Evolutionary conservation across 108 stramenopile genomes (phyloP).

Genomic region (Fistulifera solaris): DNA sequence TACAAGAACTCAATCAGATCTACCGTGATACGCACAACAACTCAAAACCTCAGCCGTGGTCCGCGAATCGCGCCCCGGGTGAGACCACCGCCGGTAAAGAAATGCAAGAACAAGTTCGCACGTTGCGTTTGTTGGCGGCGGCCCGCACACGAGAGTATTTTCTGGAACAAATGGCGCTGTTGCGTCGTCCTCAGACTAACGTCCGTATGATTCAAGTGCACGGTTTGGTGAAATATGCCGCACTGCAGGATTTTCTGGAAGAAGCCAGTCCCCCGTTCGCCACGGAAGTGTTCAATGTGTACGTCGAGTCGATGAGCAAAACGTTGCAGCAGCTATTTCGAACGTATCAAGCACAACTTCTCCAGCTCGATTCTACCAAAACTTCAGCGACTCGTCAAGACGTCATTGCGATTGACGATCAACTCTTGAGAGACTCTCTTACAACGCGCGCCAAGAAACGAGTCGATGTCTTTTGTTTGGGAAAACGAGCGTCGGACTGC

Average conservation of each 20-base stretch:
- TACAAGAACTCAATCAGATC: slow-evolving; percentile 84
- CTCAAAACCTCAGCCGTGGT: slow-evolving; percentile 31
- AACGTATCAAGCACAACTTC: slow-evolving; percentile 91
- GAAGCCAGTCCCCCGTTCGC: slow-evolving; percentile 84
- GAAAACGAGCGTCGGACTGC: slow-evolving; percentile 51
- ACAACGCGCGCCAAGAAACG: slow-evolving; percentile 89
- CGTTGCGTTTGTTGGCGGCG: slow-evolving; percentile 83
- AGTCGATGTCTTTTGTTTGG: slow-evolving; percentile 87
- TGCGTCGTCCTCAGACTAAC: slow-evolving; percentile 84
- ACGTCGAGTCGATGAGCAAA: slow-evolving; percentile 92
- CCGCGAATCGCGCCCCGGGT: slow-evolving; percentile 45
- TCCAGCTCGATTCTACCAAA: slow-evolving; percentile 74
- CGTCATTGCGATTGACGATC: slow-evolving; percentile 93
- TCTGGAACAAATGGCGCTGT: slow-evolving; percentile 59
- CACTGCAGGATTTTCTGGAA: slow-evolving; percentile 83
- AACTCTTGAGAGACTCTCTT: slow-evolving; percentile 75
- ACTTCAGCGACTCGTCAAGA: slow-evolving; percentile 82
- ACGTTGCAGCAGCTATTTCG: slow-evolving; percentile 87
- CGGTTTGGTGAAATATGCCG: slow-evolving; percentile 81
- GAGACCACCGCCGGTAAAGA: slow-evolving; percentile 85
- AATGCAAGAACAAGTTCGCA: slow-evolving; percentile 79
- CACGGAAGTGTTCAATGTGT: slow-evolving; percentile 81
- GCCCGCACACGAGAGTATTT: slow-evolving; percentile 84
- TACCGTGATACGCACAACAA: slow-evolving; percentile 66
- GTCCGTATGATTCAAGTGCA: slow-evolving; percentile 94